Conservation (phyloP, 495 filamentous ascomycete genomes). For the Xylaria cubensis region DNA sequence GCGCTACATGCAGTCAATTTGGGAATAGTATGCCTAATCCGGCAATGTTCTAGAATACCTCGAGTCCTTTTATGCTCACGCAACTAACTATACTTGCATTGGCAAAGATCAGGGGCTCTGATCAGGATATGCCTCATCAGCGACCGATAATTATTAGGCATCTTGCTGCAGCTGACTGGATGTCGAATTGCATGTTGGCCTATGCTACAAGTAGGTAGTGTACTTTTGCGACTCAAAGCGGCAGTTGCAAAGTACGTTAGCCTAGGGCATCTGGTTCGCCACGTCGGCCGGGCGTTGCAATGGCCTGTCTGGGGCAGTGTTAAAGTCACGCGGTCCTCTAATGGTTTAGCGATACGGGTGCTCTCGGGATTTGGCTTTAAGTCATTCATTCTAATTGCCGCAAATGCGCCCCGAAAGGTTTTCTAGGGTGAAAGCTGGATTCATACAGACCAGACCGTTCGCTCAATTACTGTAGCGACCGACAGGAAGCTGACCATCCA, state of each 20-base stretch:
- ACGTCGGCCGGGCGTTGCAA: conserved; percentile 3
- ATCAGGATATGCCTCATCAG: not conserved
- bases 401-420: not conserved
- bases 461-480: not conserved
- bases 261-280: not conserved
- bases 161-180: not conserved
- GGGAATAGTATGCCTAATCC: conserved; percentile 3
- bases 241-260: not conserved
- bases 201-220: not conserved
- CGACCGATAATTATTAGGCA: not conserved
- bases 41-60: conserved; percentile 15
- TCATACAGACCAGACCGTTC: not conserved
- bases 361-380: not conserved
- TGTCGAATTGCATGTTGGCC: not conserved
- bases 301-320: conserved; percentile 15
- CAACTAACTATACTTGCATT: not conserved
- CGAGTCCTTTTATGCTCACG: not conserved
- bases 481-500: not conserved
- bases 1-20: not conserved
- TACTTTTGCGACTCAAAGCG: conserved; percentile 8
- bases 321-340: conserved; percentile 18
- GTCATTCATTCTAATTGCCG: not conserved
- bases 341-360: not conserved
- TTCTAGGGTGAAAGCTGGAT: not conserved
- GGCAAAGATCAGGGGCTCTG: not conserved